A percentile compares a stretch with the other conserved stretches of the same genome.
Conservation (phyloP, 2,329 filamentous ascomycete species). For the Neoascochyta sp. region DNA sequence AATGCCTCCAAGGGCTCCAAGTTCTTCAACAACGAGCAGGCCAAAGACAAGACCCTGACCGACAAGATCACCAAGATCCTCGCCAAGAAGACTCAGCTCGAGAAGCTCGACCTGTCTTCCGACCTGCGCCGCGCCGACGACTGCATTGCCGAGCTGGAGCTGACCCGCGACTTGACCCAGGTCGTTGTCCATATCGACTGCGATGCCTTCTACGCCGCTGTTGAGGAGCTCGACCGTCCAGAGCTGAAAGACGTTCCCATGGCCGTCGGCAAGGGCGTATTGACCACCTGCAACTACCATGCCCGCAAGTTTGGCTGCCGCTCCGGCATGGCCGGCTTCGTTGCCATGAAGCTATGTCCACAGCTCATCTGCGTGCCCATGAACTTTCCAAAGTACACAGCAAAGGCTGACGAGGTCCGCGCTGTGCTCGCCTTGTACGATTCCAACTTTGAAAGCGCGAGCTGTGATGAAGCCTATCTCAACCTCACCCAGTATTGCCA, state of each 20-base stretch:
- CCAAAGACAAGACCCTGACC: conserved; percentile 75
- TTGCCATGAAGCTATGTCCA: conserved; percentile 91
- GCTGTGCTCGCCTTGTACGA: conserved; percentile 84
- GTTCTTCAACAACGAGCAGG: conserved; percentile 89
- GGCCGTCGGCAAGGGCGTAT: conserved; percentile 73
- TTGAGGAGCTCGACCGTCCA: conserved; percentile 71
- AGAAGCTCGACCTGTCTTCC: conserved; percentile 68
- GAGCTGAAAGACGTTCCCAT: conserved; percentile 85
- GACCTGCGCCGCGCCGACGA: conserved; percentile 77
- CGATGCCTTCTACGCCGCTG: conserved; percentile 95
- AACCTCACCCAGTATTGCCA: conserved; percentile 85
- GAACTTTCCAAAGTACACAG: conserved; percentile 86
- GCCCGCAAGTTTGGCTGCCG: conserved; percentile 87
- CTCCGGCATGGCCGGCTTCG: conserved; percentile 93
- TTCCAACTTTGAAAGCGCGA: conserved; percentile 84
- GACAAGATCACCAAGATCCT: conserved; percentile 80
- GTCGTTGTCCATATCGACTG: conserved; percentile 89
- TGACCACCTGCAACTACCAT: conserved; percentile 79
- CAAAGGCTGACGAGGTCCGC: conserved; percentile 85
- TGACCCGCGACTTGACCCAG: conserved; percentile 75
- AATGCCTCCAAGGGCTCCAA: conserved; percentile 95
- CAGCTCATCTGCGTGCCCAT: conserved; percentile 75
- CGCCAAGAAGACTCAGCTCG: conserved; percentile 68
- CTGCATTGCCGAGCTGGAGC: conserved; percentile 74
- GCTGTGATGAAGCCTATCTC: conserved; percentile 93